Conservation (phyloP, 257 asterid species). For the Marsdenia floribunda region DNA sequence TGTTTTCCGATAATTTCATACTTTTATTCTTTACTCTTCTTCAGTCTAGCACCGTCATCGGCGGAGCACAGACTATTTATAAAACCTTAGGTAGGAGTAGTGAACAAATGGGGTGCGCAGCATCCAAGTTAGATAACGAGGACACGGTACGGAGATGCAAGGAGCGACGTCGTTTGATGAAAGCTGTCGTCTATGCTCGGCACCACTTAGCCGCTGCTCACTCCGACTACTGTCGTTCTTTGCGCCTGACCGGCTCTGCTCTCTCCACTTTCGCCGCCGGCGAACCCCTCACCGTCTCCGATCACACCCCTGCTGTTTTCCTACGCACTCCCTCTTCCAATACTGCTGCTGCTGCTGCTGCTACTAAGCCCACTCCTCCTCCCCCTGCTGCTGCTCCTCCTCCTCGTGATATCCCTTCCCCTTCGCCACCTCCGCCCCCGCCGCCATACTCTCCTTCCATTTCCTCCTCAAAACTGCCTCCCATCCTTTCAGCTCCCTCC, state of each 20-base stretch:
- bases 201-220: constrained; percentile 97
- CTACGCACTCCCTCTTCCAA: constrained; percentile 53
- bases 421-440: constrained; percentile 35
- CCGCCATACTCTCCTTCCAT: constrained; percentile 32
- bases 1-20: not conserved
- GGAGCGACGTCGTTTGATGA: constrained; percentile 97
- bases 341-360: constrained; percentile 13
- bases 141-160: constrained; percentile 96
- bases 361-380: constrained; percentile 17
- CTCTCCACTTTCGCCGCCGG: constrained; percentile 82
- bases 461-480: constrained; percentile 31
- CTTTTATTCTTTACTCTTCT: not conserved
- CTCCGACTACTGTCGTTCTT: constrained; percentile 90
- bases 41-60: not conserved
- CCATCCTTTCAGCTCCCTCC: constrained; percentile 46
- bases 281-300: constrained; percentile 76
- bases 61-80: not conserved
- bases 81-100: not conserved
- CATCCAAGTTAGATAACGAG: constrained; percentile 94
- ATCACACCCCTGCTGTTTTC: constrained; percentile 79
- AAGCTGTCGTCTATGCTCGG: constrained; percentile 78
- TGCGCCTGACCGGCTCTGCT: constrained; percentile 78
- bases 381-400: constrained; percentile 9
- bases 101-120: constrained; percentile 71
- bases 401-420: constrained; percentile 27